A percentile compares a stretch with the other conserved stretches of the same genome.
Conservation (phyloP, 2,329 filamentous ascomycete genomes). For the Elsinoe fawcettii region DNA sequence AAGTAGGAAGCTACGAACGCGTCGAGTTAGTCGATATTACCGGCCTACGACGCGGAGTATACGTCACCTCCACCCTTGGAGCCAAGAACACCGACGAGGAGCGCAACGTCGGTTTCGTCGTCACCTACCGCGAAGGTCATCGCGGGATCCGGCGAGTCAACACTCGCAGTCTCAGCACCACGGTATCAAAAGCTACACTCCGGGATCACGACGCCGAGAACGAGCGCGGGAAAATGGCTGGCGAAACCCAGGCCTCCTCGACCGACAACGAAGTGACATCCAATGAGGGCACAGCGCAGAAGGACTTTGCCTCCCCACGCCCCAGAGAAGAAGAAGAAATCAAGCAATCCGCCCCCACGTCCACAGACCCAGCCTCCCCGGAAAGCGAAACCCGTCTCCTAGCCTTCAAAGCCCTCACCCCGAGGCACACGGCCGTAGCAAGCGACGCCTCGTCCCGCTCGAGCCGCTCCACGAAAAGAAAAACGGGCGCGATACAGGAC, state of each 20-base stretch:
- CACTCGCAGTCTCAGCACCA: conserved; percentile 65
- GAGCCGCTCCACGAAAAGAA: neutral
- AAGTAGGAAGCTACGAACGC: conserved; percentile 84
- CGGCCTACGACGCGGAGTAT: conserved; percentile 70
- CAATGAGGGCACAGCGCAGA: conserved; percentile 20
- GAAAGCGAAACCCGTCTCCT: conserved; percentile 32
- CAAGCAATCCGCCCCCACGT: conserved; percentile 20
- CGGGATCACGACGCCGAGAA: conserved; percentile 23
- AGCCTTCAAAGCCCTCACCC: conserved; percentile 51
- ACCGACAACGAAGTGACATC: neutral
- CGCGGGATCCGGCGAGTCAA: conserved; percentile 72
- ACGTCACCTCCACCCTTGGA: conserved; percentile 82
- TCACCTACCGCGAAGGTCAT: conserved; percentile 66
- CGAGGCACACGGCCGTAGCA: conserved; percentile 35
- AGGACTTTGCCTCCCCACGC: conserved; percentile 21
- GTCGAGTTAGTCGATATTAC: conserved; percentile 68
- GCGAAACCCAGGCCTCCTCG: too few species aligned
- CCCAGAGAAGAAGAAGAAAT: conserved; percentile 17
- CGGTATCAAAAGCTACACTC: conserved; percentile 30
- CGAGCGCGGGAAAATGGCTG: conserved; percentile 22
- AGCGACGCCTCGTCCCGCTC: conserved; percentile 10
- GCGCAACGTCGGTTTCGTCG: conserved; percentile 75
- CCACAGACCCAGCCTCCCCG: too few species aligned
- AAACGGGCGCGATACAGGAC: neutral
- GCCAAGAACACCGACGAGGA: conserved; percentile 63